Base-by-base conservation (phyloP, 495 filamentous ascomycete species). In the Daldinia concentrica region DNA sequence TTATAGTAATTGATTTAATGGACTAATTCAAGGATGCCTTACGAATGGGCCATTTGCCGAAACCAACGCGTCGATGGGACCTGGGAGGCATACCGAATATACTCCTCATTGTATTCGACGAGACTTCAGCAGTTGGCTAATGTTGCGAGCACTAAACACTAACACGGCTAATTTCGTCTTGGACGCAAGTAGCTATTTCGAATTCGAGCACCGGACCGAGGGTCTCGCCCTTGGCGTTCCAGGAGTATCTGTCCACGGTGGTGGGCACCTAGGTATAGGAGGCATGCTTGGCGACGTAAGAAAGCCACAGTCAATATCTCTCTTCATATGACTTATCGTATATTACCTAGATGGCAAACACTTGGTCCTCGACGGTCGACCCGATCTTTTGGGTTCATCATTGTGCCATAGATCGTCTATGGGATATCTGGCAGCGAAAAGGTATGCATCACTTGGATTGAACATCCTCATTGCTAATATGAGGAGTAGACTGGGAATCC, bases 361-460 rank as follows among this genome's bases (percentile, higher is more conserved):
- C 71, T 48, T 79, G 74, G 64, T 73, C 70, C 1, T 77, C 75
- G 19, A 76, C 72, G 0, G 69, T 62, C n/a, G 86, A 89, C 57
- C 86, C 86, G 4, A 69, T 84, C 0, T 89, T 89, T 61, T 85
- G 79, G 67, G 70, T 88, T 32, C 84, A 87, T 64, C 86, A 88
- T 64, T 77, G 75, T 4, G 80, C 83, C 68, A 69, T 89, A 32
- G 86, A 88, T 72, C 81, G 80, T 4, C 22, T 87, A 19, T 89
- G 86, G 85, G 76, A 78, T 69, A 43, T 69, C 6, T 89, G 86
- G 86, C 85, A 88, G 72, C 74, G 79, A 32, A 66, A 76, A 34
- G 52, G 78, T 71, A 74, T 65, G 64, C 15, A 54, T 22, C 11
- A 57, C 19, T 62, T 60, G 12, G 51, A 6, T 17, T 15, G 3